These are phyloP conservation scores for Arxiozyma telluris DNA, from an alignment of 1,139 yeast species.

Conservation along the genomic window DNA sequence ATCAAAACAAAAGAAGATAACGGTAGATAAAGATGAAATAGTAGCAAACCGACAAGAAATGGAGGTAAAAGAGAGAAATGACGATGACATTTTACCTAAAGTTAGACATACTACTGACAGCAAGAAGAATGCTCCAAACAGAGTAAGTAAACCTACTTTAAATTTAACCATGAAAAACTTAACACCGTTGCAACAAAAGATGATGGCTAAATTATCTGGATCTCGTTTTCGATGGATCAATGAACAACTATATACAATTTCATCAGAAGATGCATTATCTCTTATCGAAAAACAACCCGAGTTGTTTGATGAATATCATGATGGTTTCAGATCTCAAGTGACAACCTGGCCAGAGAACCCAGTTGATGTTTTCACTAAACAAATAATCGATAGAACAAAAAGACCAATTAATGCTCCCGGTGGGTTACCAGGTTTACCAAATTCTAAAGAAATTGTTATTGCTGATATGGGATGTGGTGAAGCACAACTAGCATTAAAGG, in stretches of 20 bases:
- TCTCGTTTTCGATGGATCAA: constrained; percentile 97
- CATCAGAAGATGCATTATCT: constrained; percentile 66
- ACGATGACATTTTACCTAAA: not conserved
- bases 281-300: constrained; percentile 75
- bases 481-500: constrained; percentile 70
- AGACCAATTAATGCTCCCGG: constrained; percentile 88
- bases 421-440: constrained; percentile 69
- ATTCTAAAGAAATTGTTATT: constrained; percentile 42
- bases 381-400: constrained; percentile 50
- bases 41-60: constrained; percentile 3
- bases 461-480: constrained; percentile 99
- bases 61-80: not conserved
- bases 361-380: constrained; percentile 74
- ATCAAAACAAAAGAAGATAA: constrained; percentile 2
- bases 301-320: constrained; percentile 87
- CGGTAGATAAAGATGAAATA: constrained; percentile 2
- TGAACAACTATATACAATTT: constrained; percentile 81
- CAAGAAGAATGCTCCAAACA: not conserved
- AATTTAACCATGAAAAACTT: constrained; percentile 35
- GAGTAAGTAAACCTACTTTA: constrained; percentile 3
- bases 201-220: constrained; percentile 91
- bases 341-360: constrained; percentile 98
- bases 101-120: not conserved
- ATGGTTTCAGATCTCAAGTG: constrained; percentile 90
- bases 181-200: constrained; percentile 88